These are phyloP conservation scores for Kwoniella europaea DNA, from an alignment of 768 basidiomycete genomes.

Conservation along the genomic window DNA sequence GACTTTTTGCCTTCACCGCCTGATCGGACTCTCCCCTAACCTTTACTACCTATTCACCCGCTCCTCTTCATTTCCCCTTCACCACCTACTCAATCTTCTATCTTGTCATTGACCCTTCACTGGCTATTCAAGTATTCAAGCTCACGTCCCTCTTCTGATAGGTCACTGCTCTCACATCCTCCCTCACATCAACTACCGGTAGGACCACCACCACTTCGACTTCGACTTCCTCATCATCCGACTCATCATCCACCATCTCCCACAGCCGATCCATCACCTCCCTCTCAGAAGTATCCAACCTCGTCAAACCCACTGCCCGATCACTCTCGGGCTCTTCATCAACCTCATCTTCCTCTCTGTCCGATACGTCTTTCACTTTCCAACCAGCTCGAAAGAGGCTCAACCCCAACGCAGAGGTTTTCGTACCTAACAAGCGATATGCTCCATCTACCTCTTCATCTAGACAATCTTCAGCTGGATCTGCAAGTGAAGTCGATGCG, in stretches of 20 bases:
- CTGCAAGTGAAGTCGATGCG: neutral
- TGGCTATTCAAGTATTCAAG: neutral
- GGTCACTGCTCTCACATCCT: conserved; percentile 16
- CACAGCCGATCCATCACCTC: conserved; percentile 20
- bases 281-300: conserved; percentile 21
- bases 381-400: conserved; percentile 2
- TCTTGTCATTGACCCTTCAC: neutral
- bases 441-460: neutral
- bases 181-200: neutral
- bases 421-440: conserved; percentile 14
- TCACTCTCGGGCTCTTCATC: conserved; percentile 13
- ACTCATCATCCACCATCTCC: conserved; percentile 8
- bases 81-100: conserved; percentile 5
- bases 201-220: neutral
- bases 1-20: conserved; percentile 1
- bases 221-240: conserved; percentile 10
- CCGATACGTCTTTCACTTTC: conserved; percentile 5
- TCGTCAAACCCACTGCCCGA: conserved; percentile 14
- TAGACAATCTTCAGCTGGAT: neutral
- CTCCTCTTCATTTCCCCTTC: no score
- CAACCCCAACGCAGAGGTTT: conserved; percentile 7
- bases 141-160: neutral
- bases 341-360: neutral
- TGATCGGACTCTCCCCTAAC: neutral
- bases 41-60: neutral